Conservation (phyloP, 495 filamentous ascomycete species). For the Trichocladium antarcticum region DNA sequence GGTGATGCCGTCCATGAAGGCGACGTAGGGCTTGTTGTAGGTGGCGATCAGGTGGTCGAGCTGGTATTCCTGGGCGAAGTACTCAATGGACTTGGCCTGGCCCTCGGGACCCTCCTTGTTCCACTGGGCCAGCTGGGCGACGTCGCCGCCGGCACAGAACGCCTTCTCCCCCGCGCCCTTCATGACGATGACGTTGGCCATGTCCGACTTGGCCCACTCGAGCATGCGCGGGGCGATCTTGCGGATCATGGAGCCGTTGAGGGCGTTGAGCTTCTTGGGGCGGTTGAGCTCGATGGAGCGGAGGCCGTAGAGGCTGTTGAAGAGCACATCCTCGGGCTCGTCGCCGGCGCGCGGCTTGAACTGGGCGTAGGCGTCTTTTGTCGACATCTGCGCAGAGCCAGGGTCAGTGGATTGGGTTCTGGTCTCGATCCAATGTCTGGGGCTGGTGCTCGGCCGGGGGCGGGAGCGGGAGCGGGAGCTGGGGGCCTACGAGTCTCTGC, state of each 20-base stretch:
- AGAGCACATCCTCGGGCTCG: slow-evolving; percentile 83
- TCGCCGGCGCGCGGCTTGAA: slow-evolving; percentile 46
- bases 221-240: slow-evolving; percentile 80
- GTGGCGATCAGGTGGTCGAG: slow-evolving; percentile 94
- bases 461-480: neutral
- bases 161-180: slow-evolving; percentile 76
- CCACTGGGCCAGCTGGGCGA: slow-evolving; percentile 58
- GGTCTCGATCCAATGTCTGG: too few species aligned
- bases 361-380: slow-evolving; percentile 18
- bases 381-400: slow-evolving; percentile 46
- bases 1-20: slow-evolving; percentile 94
- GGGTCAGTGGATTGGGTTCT: neutral
- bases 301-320: slow-evolving; percentile 75
- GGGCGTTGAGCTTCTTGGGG: slow-evolving; percentile 76
- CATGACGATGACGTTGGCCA: slow-evolving; percentile 86
- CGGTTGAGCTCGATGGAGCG: slow-evolving; percentile 91
- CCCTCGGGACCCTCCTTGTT: slow-evolving; percentile 60
- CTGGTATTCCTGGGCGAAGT: slow-evolving; percentile 85
- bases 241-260: slow-evolving; percentile 84
- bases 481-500: slow-evolving; percentile 36
- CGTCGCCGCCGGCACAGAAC: slow-evolving; percentile 90
- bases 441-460: too few species aligned
- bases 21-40: slow-evolving; percentile 83
- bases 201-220: slow-evolving; percentile 88
- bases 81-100: slow-evolving; percentile 57